Base-by-base conservation (phyloP, 257 asterid species). In the Lycium barbarum region DNA sequence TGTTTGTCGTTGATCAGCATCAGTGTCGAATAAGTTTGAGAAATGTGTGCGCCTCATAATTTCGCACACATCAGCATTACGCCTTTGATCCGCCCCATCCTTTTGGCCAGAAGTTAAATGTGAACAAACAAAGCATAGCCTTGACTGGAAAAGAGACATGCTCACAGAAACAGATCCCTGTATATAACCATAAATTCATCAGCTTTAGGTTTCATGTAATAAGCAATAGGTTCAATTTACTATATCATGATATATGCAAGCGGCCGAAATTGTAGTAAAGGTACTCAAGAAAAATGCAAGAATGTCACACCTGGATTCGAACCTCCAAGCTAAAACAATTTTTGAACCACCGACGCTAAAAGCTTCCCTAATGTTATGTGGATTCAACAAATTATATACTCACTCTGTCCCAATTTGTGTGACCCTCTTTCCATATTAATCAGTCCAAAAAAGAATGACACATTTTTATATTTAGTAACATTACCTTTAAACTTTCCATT, bases 81-180 rank as follows among this genome's bases (percentile, higher is more conserved):
- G 93, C 93, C 94, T 97, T 68, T 86, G 81, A 51, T 84, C 91
- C 83, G 95, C 98, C 6, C 84, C 90, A 14, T 93, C 98, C 87
- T 83, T 95, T 89, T 92, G 98, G 40, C 99, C 99, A 22, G 99
- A 89, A 15, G 98, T 90, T 79, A 95, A 91, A 87, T 97, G 99
- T 74, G 92, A 76, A 81, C 99, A 97, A 20, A 97, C 78, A 80
- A 97, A 92, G 88, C 99, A 97, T 91, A 91, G 91, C 87, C 93
- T 90, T 2, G 99, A 94, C 91, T 97, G 99, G 92, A 95, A 91
- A 84, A 97, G 84, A 51, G 99, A 94, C 99, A 97, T 92, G 86
- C 99, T 95, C 85, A 97, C 98, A 79, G 99, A 90, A 88, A 97
- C 85, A 40, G 99, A 92, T 90, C 99, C 99, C 99, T 97, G 92